A percentile compares a stretch with the other conserved stretches of the same genome.
Evolutionary conservation across 108 stramenopile genomes (phyloP).

Genomic region (Chaetoceros muelleri): DNA sequence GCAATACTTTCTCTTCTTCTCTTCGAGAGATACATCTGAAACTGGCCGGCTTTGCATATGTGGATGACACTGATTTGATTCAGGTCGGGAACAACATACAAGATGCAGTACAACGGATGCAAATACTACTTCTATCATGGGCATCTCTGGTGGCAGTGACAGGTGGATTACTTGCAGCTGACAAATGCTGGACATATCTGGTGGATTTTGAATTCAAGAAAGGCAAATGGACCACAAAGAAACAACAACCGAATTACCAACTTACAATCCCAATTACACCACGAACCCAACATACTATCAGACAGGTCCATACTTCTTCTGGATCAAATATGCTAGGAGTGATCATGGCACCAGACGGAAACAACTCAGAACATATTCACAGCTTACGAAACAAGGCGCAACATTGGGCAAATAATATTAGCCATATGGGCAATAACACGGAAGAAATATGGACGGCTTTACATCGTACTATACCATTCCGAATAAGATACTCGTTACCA

Average conservation of each 20-base stretch:
- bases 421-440: neutral
- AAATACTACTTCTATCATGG: neutral
- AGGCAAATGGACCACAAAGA: neutral
- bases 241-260: no score
- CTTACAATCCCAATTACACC: no score
- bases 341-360: neutral
- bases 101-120: neutral
- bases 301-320: neutral
- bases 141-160: neutral
- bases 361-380: neutral
- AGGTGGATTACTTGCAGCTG: neutral
- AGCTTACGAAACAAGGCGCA: neutral
- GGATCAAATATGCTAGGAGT: neutral
- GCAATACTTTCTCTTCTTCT: neutral
- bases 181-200: neutral
- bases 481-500: neutral
- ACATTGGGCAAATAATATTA: neutral
- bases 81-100: neutral
- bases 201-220: neutral
- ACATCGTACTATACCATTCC: neutral
- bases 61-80: conserved; percentile 19
- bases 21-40: neutral
- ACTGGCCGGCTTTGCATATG: conserved; percentile 12
- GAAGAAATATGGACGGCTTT: neutral
- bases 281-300: no score